Evolutionary conservation across 2,329 filamentous ascomycete genomes (phyloP), one percentile per base, ranked within the genome.

Genomic region (Trichoderma afroharzianum): DNA sequence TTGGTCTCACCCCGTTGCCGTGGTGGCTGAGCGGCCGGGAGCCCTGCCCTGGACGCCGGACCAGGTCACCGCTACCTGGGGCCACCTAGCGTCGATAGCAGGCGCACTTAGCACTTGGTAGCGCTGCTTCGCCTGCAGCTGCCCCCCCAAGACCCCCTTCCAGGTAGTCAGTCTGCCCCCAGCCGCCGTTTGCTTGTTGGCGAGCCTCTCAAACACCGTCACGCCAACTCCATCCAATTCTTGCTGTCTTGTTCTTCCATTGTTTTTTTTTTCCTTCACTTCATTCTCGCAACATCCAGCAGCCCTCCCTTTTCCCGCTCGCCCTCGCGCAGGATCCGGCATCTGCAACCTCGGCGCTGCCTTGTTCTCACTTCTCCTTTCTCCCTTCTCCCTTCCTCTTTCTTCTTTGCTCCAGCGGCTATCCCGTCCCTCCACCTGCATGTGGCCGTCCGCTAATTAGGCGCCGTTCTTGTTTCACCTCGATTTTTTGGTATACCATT

Each of bases 381-480:
- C 72, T 73, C 72, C 70, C 76, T 72, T 72, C 72, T 70, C 71
- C 72, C 72, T 66, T 73, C 55, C 63, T 63, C 58, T 61, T 71
- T 57, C 47, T 59, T 70, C 55, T 69, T 66, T 66, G 63, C 68
- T 55, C 69, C 70, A 70, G 67, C 61, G 63, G 61, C 71, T 68
- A 66, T 73, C 76, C 75, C 33, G 59, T 63, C 73, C 76, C 62
- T 75, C 74, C 72, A 72, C 62, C 73, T 75, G 74, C 71, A 73
- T 72, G 72, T 75, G 70, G 63, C 74, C 76, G 71, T 77, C 76
- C 68, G 72, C 72, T 75, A 68, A 71, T 67, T 71, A 78, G 76
- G 71, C 76, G 75, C 74, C 76, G 74, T 70, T 75, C 76, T 78
- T 79, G 77, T 79, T 78, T 79, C 77, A 79, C 75, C 73, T 76